Evolutionary conservation across 1,284 basidiomycete genomes (phyloP), one percentile per base, ranked within the genome.

Genomic region (Gomphus sp.): DNA sequence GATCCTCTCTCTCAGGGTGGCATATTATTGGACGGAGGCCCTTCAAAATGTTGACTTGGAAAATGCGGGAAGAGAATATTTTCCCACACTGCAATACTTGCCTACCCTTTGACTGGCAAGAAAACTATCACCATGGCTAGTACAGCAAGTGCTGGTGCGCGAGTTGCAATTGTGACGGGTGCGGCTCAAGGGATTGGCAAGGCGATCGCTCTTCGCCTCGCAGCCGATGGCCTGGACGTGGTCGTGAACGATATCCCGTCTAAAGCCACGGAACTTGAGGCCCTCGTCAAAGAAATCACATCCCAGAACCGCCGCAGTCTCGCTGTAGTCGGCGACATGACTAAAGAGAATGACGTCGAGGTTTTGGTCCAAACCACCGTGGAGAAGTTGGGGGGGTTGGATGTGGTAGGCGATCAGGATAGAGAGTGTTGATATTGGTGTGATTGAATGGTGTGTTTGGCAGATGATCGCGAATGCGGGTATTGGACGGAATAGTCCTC

Each of bases 161-260:
- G 43, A 45, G 56, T 58, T 18, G 73, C 71, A 0, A 62, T 76
- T 45, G 66, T 75, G 8, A 76, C 75, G 1, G 74, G 74, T 4
- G 70, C 69, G 4, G 69, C 70, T 2, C 70, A 72, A 55, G 77
- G 76, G 8, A 72, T 79, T 43, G 76, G 77, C 0, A 67, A 70
- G 16, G 71, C 72, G 14, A 73, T 76, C 48, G 72, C 73, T 6
- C 64, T 74, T 0, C 70, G 73, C 0, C 69, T 79, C 8, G 75
- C 77, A 0, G 60, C 66, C 3, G 76, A 79, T 55, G 78, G 76
- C 0, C 68, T 75, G 33, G 68, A 75, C 57, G 63, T 79, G 1
- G 72, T 68, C 9, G 47, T 79, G 28, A 68, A 70, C 47, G 76
- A 78, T 60, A 37, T 77, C 5, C 64, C 66, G 0, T 59, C 58